phyloP scores from a whole-genome alignment of 192 early-diverging fungal genomes.

The Coemansia asiatica region DNA sequence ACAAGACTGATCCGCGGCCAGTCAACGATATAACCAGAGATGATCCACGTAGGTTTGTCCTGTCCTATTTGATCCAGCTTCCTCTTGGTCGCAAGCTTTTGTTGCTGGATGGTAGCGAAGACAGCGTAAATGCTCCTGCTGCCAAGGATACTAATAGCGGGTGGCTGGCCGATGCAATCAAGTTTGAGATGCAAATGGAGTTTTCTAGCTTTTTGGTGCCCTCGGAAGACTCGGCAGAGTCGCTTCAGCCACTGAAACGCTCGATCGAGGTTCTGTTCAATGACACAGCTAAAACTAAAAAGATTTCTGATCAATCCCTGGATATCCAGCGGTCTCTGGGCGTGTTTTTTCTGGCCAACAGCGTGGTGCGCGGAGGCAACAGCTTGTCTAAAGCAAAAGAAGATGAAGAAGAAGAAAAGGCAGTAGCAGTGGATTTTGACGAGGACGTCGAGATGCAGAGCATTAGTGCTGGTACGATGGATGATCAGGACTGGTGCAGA shows the following conservation, averaged over 20 bases:
- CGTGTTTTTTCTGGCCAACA: conserved; percentile 22
- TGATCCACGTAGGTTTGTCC: conserved; percentile 37
- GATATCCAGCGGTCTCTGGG: conserved; percentile 29
- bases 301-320: conserved; percentile 28
- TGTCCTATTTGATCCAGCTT: conserved; percentile 38
- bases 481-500: not conserved
- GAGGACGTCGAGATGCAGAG: conserved; percentile 15
- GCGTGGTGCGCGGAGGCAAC: conserved; percentile 6
- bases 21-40: conserved; percentile 1
- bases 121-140: not conserved
- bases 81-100: conserved; percentile 6
- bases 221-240: conserved; percentile 7
- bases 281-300: conserved; percentile 21
- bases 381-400: not conserved
- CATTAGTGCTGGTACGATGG: not conserved
- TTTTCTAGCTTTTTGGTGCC: conserved; percentile 34
- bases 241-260: conserved; percentile 18
- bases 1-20: not conserved
- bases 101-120: not conserved
- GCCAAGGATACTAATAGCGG: not conserved
- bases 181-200: conserved; percentile 42
- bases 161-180: conserved; percentile 35
- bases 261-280: conserved; percentile 37
- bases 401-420: too few relatives aligned
- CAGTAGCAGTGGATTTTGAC: not conserved